phyloP scores from a whole-genome alignment of 2,329 filamentous ascomycete species.

The Microthyrium microscopicum region DNA sequence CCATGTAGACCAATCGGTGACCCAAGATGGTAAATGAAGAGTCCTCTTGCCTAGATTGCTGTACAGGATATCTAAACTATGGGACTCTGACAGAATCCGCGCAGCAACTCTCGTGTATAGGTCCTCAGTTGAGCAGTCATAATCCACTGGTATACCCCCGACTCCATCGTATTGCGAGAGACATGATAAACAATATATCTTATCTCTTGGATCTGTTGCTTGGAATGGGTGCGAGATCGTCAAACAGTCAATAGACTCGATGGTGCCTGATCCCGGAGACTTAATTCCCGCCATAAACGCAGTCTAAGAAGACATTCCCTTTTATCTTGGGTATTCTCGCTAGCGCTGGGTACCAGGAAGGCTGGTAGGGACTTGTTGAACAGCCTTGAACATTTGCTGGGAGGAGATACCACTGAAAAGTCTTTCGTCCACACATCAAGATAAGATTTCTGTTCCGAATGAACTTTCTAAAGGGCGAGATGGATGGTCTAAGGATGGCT shows the following conservation, averaged over 20 bases:
- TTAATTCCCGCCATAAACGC: too few species aligned
- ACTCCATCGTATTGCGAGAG: background rate
- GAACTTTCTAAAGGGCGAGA: too few species aligned
- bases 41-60: background rate
- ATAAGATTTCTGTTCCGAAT: background rate
- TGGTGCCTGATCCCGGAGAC: background rate
- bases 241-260: background rate
- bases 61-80: background rate
- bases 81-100: background rate
- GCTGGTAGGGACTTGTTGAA: background rate
- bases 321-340: background rate
- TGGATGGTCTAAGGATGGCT: too few species aligned
- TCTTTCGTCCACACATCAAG: conserved; percentile 1
- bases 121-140: background rate
- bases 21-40: background rate
- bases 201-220: conserved; percentile 1
- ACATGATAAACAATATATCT: background rate
- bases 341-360: background rate
- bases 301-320: conserved; percentile 1
- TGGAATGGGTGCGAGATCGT: background rate
- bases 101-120: background rate
- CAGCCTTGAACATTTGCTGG: background rate
- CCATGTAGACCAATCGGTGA: conserved; percentile 2
- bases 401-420: background rate
- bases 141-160: background rate